Conservation (phyloP, 352 stramenopile species). For the Globisporangium rhizosaccharum region DNA sequence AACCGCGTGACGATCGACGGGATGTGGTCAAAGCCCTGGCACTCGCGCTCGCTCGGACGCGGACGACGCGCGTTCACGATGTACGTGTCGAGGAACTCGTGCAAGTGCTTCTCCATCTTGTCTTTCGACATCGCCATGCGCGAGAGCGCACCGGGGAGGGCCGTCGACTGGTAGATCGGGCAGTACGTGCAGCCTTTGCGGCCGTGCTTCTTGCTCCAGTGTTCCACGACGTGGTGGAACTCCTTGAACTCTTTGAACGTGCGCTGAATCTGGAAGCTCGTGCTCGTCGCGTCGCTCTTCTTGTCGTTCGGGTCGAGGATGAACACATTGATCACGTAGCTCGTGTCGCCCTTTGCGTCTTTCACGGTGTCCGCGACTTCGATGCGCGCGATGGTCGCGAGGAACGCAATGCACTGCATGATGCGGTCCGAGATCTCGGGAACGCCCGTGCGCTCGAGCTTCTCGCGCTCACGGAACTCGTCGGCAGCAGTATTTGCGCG, state of each 20-base stretch:
- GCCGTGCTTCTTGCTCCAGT: slow-evolving; percentile 7
- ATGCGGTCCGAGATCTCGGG: slow-evolving; percentile 2
- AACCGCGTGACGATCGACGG: slow-evolving; percentile 11
- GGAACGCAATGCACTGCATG: slow-evolving; percentile 10
- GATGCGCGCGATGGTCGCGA: slow-evolving; percentile 5
- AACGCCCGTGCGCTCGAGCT: not conserved
- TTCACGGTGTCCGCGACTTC: slow-evolving; percentile 7
- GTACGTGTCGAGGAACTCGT: slow-evolving; percentile 1
- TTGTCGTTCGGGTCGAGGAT: not conserved
- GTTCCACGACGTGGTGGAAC: not conserved
- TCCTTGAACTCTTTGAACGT: slow-evolving; percentile 11
- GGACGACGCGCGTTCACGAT: slow-evolving; percentile 4
- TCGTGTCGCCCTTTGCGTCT: slow-evolving; percentile 2
- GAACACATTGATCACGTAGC: slow-evolving; percentile 5
- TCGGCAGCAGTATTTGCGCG: not conserved
- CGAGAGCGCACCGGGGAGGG: slow-evolving; percentile 1
- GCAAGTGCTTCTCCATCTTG: slow-evolving; percentile 1
- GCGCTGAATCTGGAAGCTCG: slow-evolving; percentile 13
- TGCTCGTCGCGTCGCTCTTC: not conserved
- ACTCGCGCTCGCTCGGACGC: slow-evolving; percentile 1
- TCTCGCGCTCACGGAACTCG: slow-evolving; percentile 2
- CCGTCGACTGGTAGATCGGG: not conserved
- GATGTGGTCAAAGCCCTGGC: slow-evolving; percentile 13
- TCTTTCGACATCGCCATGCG: slow-evolving; percentile 4
- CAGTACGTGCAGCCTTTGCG: slow-evolving; percentile 4